A percentile compares a stretch with the other conserved stretches of the same genome.
These are phyloP conservation scores for Pochonia chlamydosporia DNA, from an alignment of 2,329 filamentous ascomycete species.

Conservation along the genomic window DNA sequence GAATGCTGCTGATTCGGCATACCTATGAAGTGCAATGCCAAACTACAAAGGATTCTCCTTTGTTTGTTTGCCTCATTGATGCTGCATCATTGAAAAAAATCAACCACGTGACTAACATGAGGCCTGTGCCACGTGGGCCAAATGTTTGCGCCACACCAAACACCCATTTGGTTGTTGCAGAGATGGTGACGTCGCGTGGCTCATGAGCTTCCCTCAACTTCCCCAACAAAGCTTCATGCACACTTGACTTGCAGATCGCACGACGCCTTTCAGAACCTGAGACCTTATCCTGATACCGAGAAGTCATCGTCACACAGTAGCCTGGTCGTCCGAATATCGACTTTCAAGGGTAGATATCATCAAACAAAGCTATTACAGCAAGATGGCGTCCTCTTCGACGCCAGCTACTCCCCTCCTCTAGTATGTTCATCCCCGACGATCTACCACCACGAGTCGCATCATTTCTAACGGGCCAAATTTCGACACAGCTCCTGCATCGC, in stretches of 20 bases:
- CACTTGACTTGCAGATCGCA: not conserved
- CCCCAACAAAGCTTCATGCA: not conserved
- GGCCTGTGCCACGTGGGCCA: no score
- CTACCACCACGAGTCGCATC: not conserved
- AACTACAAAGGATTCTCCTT: not conserved
- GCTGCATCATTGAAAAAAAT: not conserved
- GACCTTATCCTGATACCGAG: not conserved
- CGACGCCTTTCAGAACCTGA: not conserved
- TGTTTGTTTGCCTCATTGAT: not conserved
- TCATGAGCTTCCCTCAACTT: not conserved
- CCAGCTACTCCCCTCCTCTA: conserved; percentile 66
- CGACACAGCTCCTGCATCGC: conserved; percentile 78
- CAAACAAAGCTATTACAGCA: not conserved
- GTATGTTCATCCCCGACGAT: conserved; percentile 39
- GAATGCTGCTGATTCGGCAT: not conserved
- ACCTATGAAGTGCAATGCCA: not conserved
- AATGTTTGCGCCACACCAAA: no score
- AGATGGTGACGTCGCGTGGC: conserved; percentile 6
- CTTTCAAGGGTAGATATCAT: not conserved
- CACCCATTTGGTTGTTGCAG: not conserved
- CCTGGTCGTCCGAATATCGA: not conserved
- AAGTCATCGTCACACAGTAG: not conserved
- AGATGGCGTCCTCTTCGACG: conserved; percentile 69
- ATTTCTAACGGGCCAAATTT: not conserved
- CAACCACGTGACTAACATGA: conserved; percentile 1